A percentile compares a stretch with the other conserved stretches of the same genome.
These are phyloP conservation scores for Fusarium caatingaense DNA, from an alignment of 2,329 filamentous ascomycete species.

Conservation along the genomic window DNA sequence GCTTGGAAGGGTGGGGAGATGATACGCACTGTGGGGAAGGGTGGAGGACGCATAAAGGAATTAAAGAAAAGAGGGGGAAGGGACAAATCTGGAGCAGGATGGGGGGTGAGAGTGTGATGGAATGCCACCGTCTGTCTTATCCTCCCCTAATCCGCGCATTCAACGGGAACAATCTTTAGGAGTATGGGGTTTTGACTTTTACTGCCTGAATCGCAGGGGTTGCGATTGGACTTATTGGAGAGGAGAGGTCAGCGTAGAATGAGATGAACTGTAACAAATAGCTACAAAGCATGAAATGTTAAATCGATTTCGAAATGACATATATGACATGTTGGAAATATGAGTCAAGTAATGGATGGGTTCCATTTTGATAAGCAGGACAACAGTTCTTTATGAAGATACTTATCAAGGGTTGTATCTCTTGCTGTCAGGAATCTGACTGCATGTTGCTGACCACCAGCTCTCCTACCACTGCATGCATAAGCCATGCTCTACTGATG, in stretches of 20 bases:
- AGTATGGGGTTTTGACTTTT: slow-evolving; percentile 44
- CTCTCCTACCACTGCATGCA: not conserved
- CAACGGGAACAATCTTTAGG: slow-evolving; percentile 36
- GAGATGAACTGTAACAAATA: slow-evolving; percentile 40
- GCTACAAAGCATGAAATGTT: slow-evolving; percentile 27
- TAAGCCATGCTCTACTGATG: not conserved
- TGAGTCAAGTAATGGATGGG: not conserved
- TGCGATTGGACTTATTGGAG: slow-evolving; percentile 20
- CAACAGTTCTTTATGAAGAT: not conserved
- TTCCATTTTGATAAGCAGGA: not conserved
- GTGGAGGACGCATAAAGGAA: too few species aligned
- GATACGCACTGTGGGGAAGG: too few species aligned
- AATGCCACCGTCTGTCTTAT: slow-evolving; percentile 10
- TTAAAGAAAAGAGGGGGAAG: too few species aligned
- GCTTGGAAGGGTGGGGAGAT: too few species aligned
- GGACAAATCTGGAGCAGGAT: too few species aligned
- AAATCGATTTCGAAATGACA: slow-evolving; percentile 18
- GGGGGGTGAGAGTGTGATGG: slow-evolving; percentile 29
- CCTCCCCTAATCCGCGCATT: slow-evolving; percentile 28
- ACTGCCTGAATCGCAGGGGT: slow-evolving; percentile 26
- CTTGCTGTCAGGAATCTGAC: not conserved
- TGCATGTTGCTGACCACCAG: not conserved
- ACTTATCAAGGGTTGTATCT: not conserved
- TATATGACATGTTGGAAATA: not conserved
- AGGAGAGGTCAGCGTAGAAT: slow-evolving; percentile 12